Evolutionary conservation across 306 rosid species (phyloP).

Genomic region (Lithocarpus polystachyus): DNA sequence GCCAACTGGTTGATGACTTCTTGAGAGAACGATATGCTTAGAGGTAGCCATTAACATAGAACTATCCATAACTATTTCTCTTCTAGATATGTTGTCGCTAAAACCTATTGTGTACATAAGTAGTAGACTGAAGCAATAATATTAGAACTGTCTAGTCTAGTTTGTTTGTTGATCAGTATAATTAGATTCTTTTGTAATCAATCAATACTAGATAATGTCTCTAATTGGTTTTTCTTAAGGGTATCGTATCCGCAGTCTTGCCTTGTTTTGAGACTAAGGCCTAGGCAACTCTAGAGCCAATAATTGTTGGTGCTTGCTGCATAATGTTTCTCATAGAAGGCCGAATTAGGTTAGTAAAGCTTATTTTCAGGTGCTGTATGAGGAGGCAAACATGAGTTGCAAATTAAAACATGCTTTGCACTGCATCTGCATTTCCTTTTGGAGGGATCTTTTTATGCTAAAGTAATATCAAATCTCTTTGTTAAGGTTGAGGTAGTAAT

Average conservation of each 20-base stretch:
- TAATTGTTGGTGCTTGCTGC: background rate
- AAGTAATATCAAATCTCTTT: background rate
- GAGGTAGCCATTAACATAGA: background rate
- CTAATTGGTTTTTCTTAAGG: background rate
- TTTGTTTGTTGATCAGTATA: background rate
- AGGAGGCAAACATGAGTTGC: too few species aligned
- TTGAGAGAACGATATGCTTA: background rate
- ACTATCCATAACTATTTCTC: background rate
- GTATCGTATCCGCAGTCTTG: background rate
- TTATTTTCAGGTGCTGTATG: background rate
- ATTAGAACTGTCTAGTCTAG: background rate
- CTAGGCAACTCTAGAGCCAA: background rate
- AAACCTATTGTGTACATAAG: conserved; percentile 8
- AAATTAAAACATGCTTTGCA: background rate
- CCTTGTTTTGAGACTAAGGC: background rate
- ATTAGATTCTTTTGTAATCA: background rate
- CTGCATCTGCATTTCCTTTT: background rate
- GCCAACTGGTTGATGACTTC: conserved; percentile 20
- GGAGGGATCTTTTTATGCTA: background rate
- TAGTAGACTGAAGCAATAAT: background rate
- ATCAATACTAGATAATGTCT: background rate
- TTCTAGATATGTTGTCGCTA: conserved; percentile 7
- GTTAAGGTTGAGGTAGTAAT: background rate
- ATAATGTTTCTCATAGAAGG: background rate
- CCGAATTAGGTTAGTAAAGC: background rate